Evolutionary conservation across 441 rosid genomes (phyloP), one percentile per base, ranked within the genome.

Genomic region (Erodium trifolium): DNA sequence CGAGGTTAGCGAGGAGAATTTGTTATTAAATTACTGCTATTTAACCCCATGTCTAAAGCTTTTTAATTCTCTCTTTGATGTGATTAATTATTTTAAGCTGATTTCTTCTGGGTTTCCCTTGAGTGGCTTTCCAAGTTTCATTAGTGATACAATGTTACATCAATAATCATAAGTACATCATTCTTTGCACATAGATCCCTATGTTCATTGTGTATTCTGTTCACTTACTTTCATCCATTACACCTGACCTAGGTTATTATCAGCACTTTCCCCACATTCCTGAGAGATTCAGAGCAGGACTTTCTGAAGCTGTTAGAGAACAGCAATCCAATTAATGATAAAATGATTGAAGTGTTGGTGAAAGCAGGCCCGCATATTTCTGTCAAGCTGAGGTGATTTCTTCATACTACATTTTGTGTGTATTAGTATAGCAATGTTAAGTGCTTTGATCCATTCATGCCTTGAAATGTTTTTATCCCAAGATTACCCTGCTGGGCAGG

Each of bases 251-350:
- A 93, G 99, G 88, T 79, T 63, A 85, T 92, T 70, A 78, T 86
- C 84, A 80, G 77, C 76, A 72, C 71, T 78, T 88, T 85, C 83
- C 99, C 99, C 47, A 71, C 79, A 63, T 84, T 92, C 75, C 73
- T 94, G 80, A 84, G 87, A 82, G 97, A 93, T 78, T 82, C 85
- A 57, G 99, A 94, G 79, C 73, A 69, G 73, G 75, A 81, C 84
- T 83, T 90, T 67, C 67, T 34, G 68, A 39, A 72, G 75, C 77
- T 87, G 67, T 72, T 94, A 53, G 79, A 88, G 78, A 82, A 82
- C 76, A 78, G 82, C 76, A 83, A 74, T 72, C 71, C 77, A 47
- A 66, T 74, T 70, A 69, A 79, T 67, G 88, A 83, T 75, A 79
- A 78, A 73, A 74, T 94, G 73, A 80, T 80, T 57, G 87, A 82